Evolutionary conservation across 345 rosid genomes (phyloP).

Genomic region (Linum tenue): DNA sequence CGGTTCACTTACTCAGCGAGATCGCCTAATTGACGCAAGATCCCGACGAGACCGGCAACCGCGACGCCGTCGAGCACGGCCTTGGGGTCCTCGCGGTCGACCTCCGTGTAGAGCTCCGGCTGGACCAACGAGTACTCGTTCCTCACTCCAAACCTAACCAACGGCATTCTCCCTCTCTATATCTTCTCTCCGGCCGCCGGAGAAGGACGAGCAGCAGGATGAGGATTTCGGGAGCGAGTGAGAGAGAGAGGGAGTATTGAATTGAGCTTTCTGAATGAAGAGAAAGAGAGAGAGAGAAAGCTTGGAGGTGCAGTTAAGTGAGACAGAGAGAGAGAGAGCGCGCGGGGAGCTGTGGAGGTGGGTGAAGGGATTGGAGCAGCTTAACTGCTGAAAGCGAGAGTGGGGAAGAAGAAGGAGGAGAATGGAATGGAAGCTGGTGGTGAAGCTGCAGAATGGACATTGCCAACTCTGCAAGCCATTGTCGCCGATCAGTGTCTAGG

Average conservation of each 20-base stretch:
- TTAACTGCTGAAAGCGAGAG: constrained; percentile 46
- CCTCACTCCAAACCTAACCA: constrained; percentile 58
- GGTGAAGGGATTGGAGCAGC: constrained; percentile 62
- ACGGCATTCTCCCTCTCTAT: constrained; percentile 40
- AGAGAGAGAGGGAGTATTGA: constrained; percentile 6
- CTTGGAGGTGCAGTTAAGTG: not conserved
- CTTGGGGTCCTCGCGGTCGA: constrained; percentile 67
- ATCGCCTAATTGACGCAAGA: constrained; percentile 97
- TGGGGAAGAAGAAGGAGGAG: constrained; percentile 17
- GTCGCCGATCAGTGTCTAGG: no score
- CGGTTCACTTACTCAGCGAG: constrained; percentile 71
- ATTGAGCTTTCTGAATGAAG: constrained; percentile 10
- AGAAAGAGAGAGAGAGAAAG: not conserved
- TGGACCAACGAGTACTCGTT: constrained; percentile 57
- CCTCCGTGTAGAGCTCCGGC: constrained; percentile 44
- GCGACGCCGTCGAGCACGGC: constrained; percentile 69
- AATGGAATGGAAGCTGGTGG: constrained; percentile 9
- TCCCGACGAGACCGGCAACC: constrained; percentile 77
- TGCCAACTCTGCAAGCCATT: constrained; percentile 79
- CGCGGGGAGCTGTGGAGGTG: constrained; percentile 9
- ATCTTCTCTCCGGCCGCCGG: not conserved
- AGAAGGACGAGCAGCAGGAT: not conserved
- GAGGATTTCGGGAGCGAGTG: not conserved
- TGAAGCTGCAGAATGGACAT: constrained; percentile 22
- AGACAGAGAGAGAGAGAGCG: constrained; percentile 5